Evolutionary conservation across 2,329 filamentous ascomycete genomes (phyloP).

Genomic region (Westerdykella sp.): DNA sequence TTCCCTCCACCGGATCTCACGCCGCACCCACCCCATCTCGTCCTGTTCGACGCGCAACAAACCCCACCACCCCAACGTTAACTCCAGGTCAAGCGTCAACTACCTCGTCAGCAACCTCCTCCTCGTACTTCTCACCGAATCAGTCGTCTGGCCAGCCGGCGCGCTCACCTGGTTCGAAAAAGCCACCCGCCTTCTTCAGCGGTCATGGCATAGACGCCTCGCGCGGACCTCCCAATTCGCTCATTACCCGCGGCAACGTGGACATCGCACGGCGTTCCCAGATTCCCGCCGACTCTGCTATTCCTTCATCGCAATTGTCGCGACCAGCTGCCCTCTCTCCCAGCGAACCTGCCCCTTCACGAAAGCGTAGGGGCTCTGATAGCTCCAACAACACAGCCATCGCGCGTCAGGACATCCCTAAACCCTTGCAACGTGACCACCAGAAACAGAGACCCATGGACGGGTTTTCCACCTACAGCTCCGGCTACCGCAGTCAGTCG

Average conservation of each 20-base stretch:
- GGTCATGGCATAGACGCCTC: slow-evolving; percentile 47
- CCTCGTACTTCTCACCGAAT: slow-evolving; percentile 28
- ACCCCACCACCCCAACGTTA: slow-evolving; percentile 24
- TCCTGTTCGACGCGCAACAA: slow-evolving; percentile 19
- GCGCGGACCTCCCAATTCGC: slow-evolving; percentile 46
- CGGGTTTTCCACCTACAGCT: slow-evolving; percentile 27
- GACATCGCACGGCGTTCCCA: slow-evolving; percentile 30
- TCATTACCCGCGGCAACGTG: slow-evolving; percentile 40
- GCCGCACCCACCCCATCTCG: slow-evolving; percentile 10
- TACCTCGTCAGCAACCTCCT: slow-evolving; percentile 12
- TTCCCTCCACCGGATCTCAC: slow-evolving; percentile 23
- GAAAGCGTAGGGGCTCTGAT: slow-evolving; percentile 2
- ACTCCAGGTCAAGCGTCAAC: slow-evolving; percentile 15
- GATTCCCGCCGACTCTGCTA: slow-evolving; percentile 20
- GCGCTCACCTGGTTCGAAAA: slow-evolving; percentile 29
- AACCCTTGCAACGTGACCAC: slow-evolving; percentile 12
- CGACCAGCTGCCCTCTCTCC: too few relatives aligned
- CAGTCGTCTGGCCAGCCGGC: slow-evolving; percentile 13
- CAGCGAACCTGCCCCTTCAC: too few relatives aligned
- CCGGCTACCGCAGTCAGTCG: slow-evolving; percentile 21
- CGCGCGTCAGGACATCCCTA: slow-evolving; percentile 17
- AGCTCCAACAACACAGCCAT: slow-evolving; percentile 10
- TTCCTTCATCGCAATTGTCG: too few relatives aligned
- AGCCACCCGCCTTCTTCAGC: slow-evolving; percentile 44
- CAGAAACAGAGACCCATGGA: slow-evolving; percentile 28